These are phyloP conservation scores for Taxillus chinensis DNA, from an alignment of 164 flowering plant species.

Conservation along the genomic window DNA sequence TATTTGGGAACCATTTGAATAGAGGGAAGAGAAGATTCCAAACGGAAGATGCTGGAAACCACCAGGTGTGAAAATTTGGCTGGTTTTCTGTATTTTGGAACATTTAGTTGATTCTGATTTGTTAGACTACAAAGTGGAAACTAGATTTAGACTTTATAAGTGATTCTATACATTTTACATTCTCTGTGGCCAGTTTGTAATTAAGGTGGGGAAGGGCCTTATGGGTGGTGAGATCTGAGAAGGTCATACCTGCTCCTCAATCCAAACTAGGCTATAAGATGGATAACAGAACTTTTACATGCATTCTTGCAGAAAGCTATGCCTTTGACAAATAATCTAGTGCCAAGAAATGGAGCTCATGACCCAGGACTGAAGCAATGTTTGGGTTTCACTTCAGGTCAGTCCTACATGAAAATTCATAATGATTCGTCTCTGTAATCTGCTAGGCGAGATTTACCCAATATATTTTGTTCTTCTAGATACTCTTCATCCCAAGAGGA, in stretches of 20 bases:
- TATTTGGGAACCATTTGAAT: conserved; percentile 45
- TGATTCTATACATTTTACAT: background rate
- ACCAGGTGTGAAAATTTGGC: conserved; percentile 22
- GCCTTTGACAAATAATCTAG: conserved; percentile 15
- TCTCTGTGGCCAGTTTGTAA: too few relatives aligned
- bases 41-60: conserved; percentile 20
- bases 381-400: conserved; percentile 30
- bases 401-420: background rate
- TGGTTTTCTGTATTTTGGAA: too few relatives aligned
- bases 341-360: conserved; percentile 9
- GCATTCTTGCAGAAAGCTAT: conserved; percentile 17
- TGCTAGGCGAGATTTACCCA: too few relatives aligned
- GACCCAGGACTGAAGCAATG: conserved; percentile 24
- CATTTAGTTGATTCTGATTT: too few relatives aligned
- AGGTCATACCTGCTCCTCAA: too few relatives aligned
- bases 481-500: conserved; percentile 45
- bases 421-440: too few relatives aligned
- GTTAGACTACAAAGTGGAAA: too few relatives aligned
- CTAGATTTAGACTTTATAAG: too few relatives aligned
- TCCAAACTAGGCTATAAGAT: too few relatives aligned
- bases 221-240: too few relatives aligned
- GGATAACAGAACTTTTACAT: background rate
- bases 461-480: conserved; percentile 19
- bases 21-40: conserved; percentile 30
- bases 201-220: too few relatives aligned